These are phyloP conservation scores for Aspergillus unguis DNA, from an alignment of 2,329 filamentous ascomycete genomes.

Conservation along the genomic window DNA sequence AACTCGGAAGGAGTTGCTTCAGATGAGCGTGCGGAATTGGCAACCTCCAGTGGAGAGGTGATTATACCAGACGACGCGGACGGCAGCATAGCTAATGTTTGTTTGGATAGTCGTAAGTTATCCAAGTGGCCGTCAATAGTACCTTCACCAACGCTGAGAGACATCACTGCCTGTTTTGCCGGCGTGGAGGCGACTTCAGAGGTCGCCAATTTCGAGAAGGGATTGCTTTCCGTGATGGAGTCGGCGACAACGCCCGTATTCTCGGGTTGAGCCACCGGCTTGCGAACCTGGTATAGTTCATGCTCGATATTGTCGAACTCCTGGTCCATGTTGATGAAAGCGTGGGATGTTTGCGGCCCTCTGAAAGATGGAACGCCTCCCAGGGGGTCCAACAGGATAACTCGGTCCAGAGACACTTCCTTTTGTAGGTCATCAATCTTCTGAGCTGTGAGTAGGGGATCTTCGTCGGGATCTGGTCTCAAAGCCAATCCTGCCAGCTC, in stretches of 20 bases:
- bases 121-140: constrained; percentile 53
- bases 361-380: constrained; percentile 74
- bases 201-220: constrained; percentile 44
- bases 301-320: constrained; percentile 70
- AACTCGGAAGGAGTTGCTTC: constrained; percentile 29
- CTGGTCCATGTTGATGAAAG: constrained; percentile 92
- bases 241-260: constrained; percentile 14
- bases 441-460: constrained; percentile 39
- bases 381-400: constrained; percentile 83
- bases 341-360: constrained; percentile 61
- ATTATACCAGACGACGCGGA: constrained; percentile 82
- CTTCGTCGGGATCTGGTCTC: constrained; percentile 41
- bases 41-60: constrained; percentile 80
- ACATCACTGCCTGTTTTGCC: constrained; percentile 14
- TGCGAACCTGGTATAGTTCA: constrained; percentile 50
- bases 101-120: constrained; percentile 71
- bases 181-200: constrained; percentile 25
- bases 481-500: constrained; percentile 69
- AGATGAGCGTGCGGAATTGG: constrained; percentile 50
- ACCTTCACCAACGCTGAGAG: constrained; percentile 13
- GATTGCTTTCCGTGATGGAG: constrained; percentile 36
- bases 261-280: constrained; percentile 12
- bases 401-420: constrained; percentile 68
- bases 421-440: constrained; percentile 44
- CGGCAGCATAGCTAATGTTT: constrained; percentile 72